Evolutionary conservation across 768 basidiomycete genomes (phyloP).

Genomic region (Russula vinacea): DNA sequence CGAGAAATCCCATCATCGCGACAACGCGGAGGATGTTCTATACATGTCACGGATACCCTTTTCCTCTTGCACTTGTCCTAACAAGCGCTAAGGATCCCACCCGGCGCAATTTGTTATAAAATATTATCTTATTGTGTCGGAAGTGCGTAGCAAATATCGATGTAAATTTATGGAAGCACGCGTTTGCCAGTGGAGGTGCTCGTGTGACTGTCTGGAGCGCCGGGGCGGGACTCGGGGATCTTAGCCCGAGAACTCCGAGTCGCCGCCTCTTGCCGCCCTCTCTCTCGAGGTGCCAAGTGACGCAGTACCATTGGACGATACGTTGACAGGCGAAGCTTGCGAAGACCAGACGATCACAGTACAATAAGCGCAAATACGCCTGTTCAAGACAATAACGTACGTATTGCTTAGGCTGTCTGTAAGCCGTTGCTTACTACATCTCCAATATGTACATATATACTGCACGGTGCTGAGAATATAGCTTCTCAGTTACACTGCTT

Average conservation of each 20-base stretch:
- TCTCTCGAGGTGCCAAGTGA: not conserved
- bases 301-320: not conserved
- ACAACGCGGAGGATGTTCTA: not conserved
- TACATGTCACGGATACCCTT: not conserved
- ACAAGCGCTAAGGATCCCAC: not conserved
- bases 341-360: not conserved
- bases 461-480: too few species aligned
- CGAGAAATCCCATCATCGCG: not conserved
- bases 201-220: not conserved
- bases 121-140: not conserved
- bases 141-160: not conserved
- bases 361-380: too few species aligned
- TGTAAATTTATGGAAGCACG: not conserved
- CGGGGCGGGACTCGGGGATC: too few species aligned
- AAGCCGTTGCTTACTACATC: too few species aligned
- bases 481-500: too few species aligned
- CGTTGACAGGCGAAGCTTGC: not conserved
- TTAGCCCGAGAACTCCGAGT: not conserved
- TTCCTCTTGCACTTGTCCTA: not conserved
- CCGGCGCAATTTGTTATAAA: not conserved
- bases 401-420: too few species aligned
- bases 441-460: too few species aligned
- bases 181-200: not conserved
- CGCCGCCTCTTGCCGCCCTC: not conserved
- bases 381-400: too few species aligned